Percentiles rank a stretch among this genome's conserved stretches.
These are phyloP conservation scores for Fusarium sublunatum DNA, from an alignment of 2,329 filamentous ascomycete species.

Conservation along the genomic window DNA sequence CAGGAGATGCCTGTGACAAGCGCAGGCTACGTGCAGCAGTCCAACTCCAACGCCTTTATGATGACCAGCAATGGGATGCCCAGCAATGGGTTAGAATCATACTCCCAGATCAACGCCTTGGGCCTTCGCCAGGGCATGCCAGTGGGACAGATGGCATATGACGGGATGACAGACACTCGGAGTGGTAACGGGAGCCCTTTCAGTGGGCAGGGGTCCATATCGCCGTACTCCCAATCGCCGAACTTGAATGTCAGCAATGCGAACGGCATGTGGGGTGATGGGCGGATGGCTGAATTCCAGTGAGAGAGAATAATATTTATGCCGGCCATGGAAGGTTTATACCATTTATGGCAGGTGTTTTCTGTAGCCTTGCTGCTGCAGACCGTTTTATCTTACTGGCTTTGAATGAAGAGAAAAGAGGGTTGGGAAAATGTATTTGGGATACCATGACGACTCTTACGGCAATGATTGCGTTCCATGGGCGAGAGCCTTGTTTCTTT, in stretches of 20 bases:
- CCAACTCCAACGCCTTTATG: slow-evolving; percentile 41
- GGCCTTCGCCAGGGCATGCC: slow-evolving; percentile 47
- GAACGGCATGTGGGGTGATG: slow-evolving; percentile 32
- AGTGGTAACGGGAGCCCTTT: slow-evolving; percentile 53
- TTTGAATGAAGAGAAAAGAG: slow-evolving; percentile 11
- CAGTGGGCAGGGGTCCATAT: slow-evolving; percentile 51
- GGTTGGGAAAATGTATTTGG: slow-evolving; percentile 23
- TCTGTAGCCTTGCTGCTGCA: background rate
- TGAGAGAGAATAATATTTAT: slow-evolving; percentile 12
- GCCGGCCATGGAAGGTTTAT: background rate
- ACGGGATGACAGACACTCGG: slow-evolving; percentile 48
- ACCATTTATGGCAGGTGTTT: slow-evolving; percentile 8
- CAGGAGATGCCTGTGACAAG: slow-evolving; percentile 43
- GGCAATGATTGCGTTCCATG: slow-evolving; percentile 23
- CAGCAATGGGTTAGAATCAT: slow-evolving; percentile 48
- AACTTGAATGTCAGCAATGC: slow-evolving; percentile 44
- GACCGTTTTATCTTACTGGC: slow-evolving; percentile 1
- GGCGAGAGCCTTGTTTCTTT: slow-evolving; percentile 27
- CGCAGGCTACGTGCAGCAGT: slow-evolving; percentile 40
- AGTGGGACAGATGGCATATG: slow-evolving; percentile 49
- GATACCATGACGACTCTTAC: slow-evolving; percentile 39
- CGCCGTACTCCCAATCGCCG: slow-evolving; percentile 52
- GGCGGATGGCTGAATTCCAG: slow-evolving; percentile 33
- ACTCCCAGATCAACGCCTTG: slow-evolving; percentile 48
- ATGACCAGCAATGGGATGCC: slow-evolving; percentile 43